Evolutionary conservation across 176 grass and related monocot genomes (phyloP), one percentile per base, ranked within the genome.

Genomic region (Dactylis glomerata): DNA sequence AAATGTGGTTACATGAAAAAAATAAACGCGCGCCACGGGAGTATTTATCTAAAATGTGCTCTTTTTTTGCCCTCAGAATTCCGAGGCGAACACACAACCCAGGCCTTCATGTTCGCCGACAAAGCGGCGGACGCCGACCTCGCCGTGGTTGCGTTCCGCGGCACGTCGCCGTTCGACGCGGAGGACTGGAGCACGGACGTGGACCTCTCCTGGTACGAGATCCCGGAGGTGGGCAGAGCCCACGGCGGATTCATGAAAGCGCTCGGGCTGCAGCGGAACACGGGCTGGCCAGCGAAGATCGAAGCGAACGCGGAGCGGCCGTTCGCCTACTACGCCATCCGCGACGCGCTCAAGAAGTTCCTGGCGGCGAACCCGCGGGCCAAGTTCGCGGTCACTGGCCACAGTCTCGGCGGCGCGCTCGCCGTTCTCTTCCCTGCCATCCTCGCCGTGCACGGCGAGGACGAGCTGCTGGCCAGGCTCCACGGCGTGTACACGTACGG

Each of bases 341-440:
- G 89, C 66, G 80, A 88, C 20, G 76, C 78, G 46, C 92, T 97
- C 13, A 83, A 81, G 37, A 22, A 20, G 44, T 50, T 82, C 24
- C 78, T 97, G 8, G 61, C 8, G 0, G 42, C 63, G 28, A 84
- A 95, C 70, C 80, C 85, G 49, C 90, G 90, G 6, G 91, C 90
- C 19, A 76, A 34, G 45, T 88, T 97, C 78, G 51, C 85, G 44
- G 83, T 98, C 13, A 78, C 95, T 0, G 92, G 95, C 5, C 95
- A 98, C 81, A 98, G 92, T 88, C 80, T 98, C 10, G 91, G 95
- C 52, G 95, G 87, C 56, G 95, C 92, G 2, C 87, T 97, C 2
- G 95, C 92, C 7, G 79, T 93, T 10, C 80, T 98, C 4, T 97
- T 97, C 82, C 86, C 90, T 26, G 22, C 84, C 19, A 81, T 97